Evolutionary conservation across 148 eudicot species (phyloP), one percentile per base, ranked within the genome.

Genomic region (Spergularia bocconei): DNA sequence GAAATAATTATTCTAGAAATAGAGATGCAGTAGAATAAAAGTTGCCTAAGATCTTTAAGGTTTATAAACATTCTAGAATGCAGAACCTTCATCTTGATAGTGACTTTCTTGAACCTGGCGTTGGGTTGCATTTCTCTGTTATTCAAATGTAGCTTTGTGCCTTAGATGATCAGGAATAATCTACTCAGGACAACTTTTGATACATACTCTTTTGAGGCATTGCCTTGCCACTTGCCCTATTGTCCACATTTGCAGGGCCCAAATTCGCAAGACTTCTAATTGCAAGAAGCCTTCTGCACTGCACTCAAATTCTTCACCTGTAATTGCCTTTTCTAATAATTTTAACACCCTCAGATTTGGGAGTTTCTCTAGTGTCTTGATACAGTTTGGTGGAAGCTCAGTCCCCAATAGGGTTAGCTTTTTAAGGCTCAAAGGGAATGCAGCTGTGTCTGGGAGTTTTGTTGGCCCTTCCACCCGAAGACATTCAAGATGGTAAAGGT

Each of bases 401-500:
- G 85, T 82, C 20, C 53, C 44, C 48, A 14, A 63, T 16, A 82
- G 70, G 63, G 82, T 78, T 71, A 82, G 41, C 53, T 82, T 78
- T 33, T 69, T 38, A 29, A 82, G 78, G 69, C 75, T 82, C 44
- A 75, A 67, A 36, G 85, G 85, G 33, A 82, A 82, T 19, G 85
- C 85, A 75, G 78, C 54, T 54, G 55, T 44, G 55, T 82, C 85
- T 58, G 76, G 62, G 14, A 79, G 76, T n/a, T 44, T 53, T 41
- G 65, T 57, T n/a, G 53, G 64, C 5, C 72, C 66, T 44, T 71
- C 75, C 15, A 82, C 5, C 75, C 77, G 75, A 20, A 82, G 77
- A 67, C 82, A 82, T 71, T 75, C 76, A 58, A 82, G 82, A 71
- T 82, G 82, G 58, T 63, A 75, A 12, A 82, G 68, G 65, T 78